A percentile compares a stretch with the other conserved stretches of the same genome.
Conservation (phyloP, 2,329 filamentous ascomycete species). For the Pseudogymnoascus sp. region DNA sequence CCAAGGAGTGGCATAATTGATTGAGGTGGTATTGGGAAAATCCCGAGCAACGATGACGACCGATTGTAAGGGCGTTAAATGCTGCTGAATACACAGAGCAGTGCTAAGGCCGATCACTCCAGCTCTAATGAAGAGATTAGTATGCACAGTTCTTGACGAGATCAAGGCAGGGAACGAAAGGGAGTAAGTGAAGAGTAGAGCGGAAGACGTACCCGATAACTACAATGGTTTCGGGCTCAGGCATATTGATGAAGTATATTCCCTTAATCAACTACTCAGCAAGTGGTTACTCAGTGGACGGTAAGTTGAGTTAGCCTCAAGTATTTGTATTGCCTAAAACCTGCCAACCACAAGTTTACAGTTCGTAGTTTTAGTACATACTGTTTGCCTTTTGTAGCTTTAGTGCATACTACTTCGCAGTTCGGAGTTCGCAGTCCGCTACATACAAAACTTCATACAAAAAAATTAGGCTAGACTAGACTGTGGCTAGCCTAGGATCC, state of each 20-base stretch:
- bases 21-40: slow-evolving; percentile 32
- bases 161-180: not conserved
- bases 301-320: not conserved
- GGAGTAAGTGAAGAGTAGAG: not conserved
- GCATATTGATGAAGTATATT: not conserved
- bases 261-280: not conserved
- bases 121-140: slow-evolving; percentile 24
- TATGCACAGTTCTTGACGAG: not conserved
- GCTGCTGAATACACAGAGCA: slow-evolving; percentile 30
- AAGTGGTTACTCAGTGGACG: not conserved
- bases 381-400: no score
- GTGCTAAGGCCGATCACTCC: slow-evolving; percentile 34
- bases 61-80: slow-evolving; percentile 13
- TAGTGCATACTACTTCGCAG: no score
- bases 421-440: no score
- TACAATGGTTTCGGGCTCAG: not conserved
- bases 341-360: not conserved
- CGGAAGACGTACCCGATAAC: not conserved
- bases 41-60: slow-evolving; percentile 32
- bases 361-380: no score
- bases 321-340: not conserved
- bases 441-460: no score
- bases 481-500: no score
- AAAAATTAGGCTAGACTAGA: no score
- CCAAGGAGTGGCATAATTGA: slow-evolving; percentile 39